Percentiles rank a stretch among this genome's conserved stretches.
Conservation (phyloP, 179 eudicot species). For the Gypsophila paniculata region DNA sequence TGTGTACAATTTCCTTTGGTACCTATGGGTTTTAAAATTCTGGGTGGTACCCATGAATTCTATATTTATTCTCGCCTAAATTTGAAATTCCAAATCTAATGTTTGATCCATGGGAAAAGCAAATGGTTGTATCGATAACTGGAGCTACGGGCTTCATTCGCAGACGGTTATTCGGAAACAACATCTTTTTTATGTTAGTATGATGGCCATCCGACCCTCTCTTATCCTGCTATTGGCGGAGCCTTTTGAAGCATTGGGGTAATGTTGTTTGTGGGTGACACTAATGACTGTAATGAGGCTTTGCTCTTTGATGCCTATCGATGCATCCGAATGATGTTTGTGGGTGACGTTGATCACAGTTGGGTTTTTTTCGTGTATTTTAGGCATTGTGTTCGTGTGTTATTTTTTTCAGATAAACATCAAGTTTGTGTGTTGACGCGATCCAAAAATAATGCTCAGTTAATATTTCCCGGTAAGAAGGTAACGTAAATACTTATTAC, state of each 20-base stretch:
- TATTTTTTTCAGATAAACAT: constrained; percentile 58
- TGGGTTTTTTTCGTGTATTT: neutral
- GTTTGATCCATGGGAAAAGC: constrained; percentile 36
- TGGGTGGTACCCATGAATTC: too few relatives aligned
- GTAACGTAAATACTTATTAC: constrained; percentile 42
- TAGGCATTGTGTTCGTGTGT: neutral
- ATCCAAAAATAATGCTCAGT: constrained; percentile 70
- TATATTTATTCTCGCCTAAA: too few relatives aligned
- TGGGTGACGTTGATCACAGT: constrained; percentile 14
- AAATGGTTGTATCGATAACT: constrained; percentile 83
- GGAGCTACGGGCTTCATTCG: constrained; percentile 98
- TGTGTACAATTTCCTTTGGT: too few relatives aligned
- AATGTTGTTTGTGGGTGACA: neutral
- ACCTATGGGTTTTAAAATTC: too few relatives aligned
- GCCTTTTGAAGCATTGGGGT: neutral
- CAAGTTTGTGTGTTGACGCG: constrained; percentile 76
- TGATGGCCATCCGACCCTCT: too few relatives aligned
- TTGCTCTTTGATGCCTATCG: neutral
- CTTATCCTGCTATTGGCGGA: neutral
- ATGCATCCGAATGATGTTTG: neutral
- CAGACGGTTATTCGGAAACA: constrained; percentile 27
- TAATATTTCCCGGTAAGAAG: constrained; percentile 99
- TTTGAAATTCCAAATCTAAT: too few relatives aligned
- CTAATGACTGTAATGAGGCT: neutral
- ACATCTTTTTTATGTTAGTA: too few relatives aligned